These are phyloP conservation scores for Ogataea angusta DNA, from an alignment of 805 yeast species.

Conservation along the genomic window DNA sequence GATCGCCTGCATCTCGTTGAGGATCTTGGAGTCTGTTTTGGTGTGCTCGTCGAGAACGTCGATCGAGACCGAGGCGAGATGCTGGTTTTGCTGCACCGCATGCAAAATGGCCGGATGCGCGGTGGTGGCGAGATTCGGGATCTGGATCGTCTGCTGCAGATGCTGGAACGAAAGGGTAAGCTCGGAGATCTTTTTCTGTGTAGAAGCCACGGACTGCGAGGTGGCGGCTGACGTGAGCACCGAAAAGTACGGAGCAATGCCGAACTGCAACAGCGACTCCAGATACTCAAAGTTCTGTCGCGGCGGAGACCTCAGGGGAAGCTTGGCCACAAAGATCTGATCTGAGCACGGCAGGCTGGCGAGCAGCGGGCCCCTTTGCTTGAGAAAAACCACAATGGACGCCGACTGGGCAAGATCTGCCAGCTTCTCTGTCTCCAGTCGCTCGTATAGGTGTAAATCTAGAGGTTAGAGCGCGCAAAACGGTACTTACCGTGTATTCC, in stretches of 20 bases:
- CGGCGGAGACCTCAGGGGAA: conserved; percentile 10
- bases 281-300: conserved; percentile 40
- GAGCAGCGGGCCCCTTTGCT: conserved; percentile 14
- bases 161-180: conserved; percentile 64
- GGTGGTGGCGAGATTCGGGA: conserved; percentile 56
- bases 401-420: background rate
- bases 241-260: conserved; percentile 70
- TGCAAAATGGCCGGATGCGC: conserved; percentile 50
- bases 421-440: background rate
- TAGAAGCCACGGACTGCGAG: conserved; percentile 38
- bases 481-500: conserved; percentile 1
- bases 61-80: conserved; percentile 6
- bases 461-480: background rate
- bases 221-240: conserved; percentile 30
- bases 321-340: conserved; percentile 7
- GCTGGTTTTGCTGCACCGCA: conserved; percentile 29
- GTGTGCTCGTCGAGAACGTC: conserved; percentile 27
- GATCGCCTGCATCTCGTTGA: conserved; percentile 65
- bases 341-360: conserved; percentile 2
- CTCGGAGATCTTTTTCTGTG: conserved; percentile 66
- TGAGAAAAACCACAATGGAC: conserved; percentile 8
- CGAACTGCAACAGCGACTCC: conserved; percentile 57
- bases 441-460: background rate
- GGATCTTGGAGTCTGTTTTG: conserved; percentile 48
- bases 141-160: conserved; percentile 61